Conservation (phyloP, 345 rosid species). For the Lepidium aucheri region DNA sequence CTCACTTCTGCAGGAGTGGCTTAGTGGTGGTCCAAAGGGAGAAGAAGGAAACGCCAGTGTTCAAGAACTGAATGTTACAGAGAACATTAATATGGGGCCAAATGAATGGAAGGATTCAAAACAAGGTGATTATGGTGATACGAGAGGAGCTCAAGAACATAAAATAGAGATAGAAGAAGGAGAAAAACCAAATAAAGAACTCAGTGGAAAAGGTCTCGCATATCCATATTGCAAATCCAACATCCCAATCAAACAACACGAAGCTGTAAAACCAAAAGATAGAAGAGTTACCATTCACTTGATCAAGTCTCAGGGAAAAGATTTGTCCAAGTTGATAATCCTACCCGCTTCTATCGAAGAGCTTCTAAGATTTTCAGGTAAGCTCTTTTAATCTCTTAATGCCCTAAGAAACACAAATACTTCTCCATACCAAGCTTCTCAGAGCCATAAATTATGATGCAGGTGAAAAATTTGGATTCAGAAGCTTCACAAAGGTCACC, state of each 20-base stretch:
- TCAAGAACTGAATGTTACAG: conserved; percentile 20
- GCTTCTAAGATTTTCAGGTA: conserved; percentile 73
- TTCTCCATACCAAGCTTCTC: neutral
- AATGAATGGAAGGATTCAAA: neutral
- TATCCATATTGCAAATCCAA: conserved; percentile 19
- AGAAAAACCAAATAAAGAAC: conserved; percentile 2
- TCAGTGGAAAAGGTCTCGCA: conserved; percentile 24
- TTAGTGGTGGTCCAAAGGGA: conserved; percentile 30
- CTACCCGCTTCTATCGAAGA: conserved; percentile 75
- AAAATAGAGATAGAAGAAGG: conserved; percentile 46
- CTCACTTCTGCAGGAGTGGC: conserved; percentile 27
- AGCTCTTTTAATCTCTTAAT: conserved; percentile 25
- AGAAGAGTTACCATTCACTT: conserved; percentile 77
- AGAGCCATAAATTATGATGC: neutral
- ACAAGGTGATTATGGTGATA: conserved; percentile 20
- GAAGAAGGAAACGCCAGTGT: conserved; percentile 20
- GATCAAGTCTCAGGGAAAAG: conserved; percentile 31
- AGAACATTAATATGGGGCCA: neutral
- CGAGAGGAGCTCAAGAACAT: conserved; percentile 39
- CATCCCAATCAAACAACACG: conserved; percentile 11
- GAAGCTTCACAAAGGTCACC: conserved; percentile 40
- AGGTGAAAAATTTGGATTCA: conserved; percentile 74
- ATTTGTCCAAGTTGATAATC: conserved; percentile 51
- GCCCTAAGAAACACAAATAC: neutral
- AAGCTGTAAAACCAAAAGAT: conserved; percentile 16